phyloP scores from a whole-genome alignment of 202 grass and related monocot species.

The Digitaria exilis region DNA sequence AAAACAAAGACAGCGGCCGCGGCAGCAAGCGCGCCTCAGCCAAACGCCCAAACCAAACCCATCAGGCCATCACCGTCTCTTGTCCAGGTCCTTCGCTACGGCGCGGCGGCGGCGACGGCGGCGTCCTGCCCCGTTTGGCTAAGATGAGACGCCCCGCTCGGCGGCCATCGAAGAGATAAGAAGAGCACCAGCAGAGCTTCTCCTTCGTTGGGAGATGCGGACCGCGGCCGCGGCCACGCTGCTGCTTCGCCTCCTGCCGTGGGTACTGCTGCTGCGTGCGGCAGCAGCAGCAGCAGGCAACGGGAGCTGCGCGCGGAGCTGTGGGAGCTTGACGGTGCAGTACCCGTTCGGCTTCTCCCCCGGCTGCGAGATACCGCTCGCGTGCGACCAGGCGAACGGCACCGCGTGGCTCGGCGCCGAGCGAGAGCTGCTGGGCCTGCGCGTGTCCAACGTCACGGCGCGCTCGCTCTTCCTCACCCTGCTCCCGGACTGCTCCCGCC shows the following conservation, averaged over 20 bases:
- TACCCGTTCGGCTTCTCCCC: slow-evolving; percentile 79
- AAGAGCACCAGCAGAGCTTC: neutral
- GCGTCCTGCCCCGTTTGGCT: neutral
- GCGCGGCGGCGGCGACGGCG: neutral
- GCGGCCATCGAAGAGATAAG: neutral
- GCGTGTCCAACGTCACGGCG: slow-evolving; percentile 53
- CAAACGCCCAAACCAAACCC: slow-evolving; percentile 24
- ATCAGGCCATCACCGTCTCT: slow-evolving; percentile 4
- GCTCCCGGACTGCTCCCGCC: slow-evolving; percentile 18
- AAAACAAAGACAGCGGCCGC: neutral
- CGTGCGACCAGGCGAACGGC: slow-evolving; percentile 27
- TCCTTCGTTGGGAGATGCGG: neutral
- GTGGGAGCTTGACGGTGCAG: slow-evolving; percentile 21
- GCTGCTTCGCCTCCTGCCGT: slow-evolving; percentile 17
- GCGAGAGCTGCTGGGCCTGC: slow-evolving; percentile 35
- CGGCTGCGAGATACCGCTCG: slow-evolving; percentile 46
- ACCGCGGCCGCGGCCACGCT: neutral
- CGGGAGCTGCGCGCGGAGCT: slow-evolving; percentile 42
- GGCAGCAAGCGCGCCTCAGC: neutral
- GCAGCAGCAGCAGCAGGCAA: neutral
- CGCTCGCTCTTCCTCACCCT: slow-evolving; percentile 34
- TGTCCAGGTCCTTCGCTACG: neutral
- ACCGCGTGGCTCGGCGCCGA: neutral
- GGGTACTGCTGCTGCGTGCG: neutral
- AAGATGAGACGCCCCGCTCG: neutral